Evolutionary conservation across 768 basidiomycete species (phyloP).

Genomic region (Suillus luteus): DNA sequence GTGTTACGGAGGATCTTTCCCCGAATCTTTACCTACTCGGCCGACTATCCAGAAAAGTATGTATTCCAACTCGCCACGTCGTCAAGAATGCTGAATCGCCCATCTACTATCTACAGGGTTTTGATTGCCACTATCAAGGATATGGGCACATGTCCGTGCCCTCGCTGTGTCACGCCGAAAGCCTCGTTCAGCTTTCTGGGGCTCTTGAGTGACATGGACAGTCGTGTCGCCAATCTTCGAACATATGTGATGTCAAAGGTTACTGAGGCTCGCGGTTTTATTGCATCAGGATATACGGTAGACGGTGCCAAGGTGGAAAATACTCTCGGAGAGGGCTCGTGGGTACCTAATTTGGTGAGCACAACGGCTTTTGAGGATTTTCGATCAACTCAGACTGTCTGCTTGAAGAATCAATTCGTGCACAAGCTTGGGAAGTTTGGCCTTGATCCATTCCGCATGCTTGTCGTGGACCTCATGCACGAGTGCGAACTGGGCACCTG

Average conservation of each 20-base stretch:
- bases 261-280: neutral
- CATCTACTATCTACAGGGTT: too few relatives aligned
- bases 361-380: neutral
- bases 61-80: too few relatives aligned
- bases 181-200: neutral
- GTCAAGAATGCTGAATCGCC: too few relatives aligned
- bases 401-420: neutral
- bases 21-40: too few relatives aligned
- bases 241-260: neutral
- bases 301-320: too few relatives aligned
- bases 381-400: neutral
- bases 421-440: neutral
- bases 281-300: neutral
- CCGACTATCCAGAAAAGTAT: too few relatives aligned
- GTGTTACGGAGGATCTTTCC: too few relatives aligned
- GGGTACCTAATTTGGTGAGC: neutral
- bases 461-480: neutral
- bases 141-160: too few relatives aligned
- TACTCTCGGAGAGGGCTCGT: neutral
- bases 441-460: neutral
- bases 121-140: too few relatives aligned
- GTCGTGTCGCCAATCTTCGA: neutral
- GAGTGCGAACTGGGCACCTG: neutral
- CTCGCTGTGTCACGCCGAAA: neutral
- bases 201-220: neutral